Base-by-base conservation (phyloP, 2,329 filamentous ascomycete genomes). In the Paecilomyces fulvus region DNA sequence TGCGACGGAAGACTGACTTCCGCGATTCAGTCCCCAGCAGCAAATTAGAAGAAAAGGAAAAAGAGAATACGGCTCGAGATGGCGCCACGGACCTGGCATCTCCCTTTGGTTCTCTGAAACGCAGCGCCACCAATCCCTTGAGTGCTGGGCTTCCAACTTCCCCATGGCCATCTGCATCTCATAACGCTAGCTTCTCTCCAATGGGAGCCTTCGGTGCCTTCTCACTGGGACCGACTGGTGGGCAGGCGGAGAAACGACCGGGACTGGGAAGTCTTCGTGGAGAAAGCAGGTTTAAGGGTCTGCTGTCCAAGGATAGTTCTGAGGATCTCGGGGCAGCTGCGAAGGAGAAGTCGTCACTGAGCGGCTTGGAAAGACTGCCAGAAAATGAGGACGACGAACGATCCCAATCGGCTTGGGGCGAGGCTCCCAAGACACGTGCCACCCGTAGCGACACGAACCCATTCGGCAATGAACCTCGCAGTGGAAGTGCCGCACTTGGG, bases 171-270 rank as follows among this genome's bases (percentile, higher is more conserved):
- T 74, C 81, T 30, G 80, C 82, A 12, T 80, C 83, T 21, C 82
- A 83, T 55, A 79, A 78, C 52, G 81, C 86, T 49, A 81, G 83
- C 11, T 84, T 89, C 63, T 81, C 86, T 6, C 83, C 85, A 1
- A 88, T 92, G 79, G 91, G 92, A 31, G 86, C 86, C 21, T 99
- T 99, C 73, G 92, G 92, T 10, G 94, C 86, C 65, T 97, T 97
- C 71, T 86, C 88, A n/a, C 72, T 95, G 54, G 76, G 75, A 11
- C 73, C 69, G 37, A 73, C 76, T 51, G 73, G 82, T 2, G 75
- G 78, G 30, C 79, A 80, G 31, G 77, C 80, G 3, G 90, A 95
- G 55, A 95, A 94, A 75, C 85, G 89, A 63, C 68, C 82, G 28
- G 80, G 80, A 9, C 83, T 87, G 65, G 86, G 84, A 28, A 86